These are phyloP conservation scores for Cyclostephanos tholiformis DNA, from an alignment of 108 stramenopile species.

Conservation along the genomic window DNA sequence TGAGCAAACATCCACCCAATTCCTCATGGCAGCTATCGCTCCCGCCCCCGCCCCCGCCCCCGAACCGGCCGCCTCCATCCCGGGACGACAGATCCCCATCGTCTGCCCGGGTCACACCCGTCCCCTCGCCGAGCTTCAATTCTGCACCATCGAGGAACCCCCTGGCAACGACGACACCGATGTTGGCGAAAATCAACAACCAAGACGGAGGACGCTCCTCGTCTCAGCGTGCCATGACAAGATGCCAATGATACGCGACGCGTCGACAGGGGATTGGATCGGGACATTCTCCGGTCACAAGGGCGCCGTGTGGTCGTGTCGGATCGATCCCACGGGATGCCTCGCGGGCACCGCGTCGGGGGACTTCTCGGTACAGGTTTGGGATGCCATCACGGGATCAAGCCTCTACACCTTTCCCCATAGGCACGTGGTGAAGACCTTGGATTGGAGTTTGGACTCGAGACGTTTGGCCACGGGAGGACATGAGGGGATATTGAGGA, in stretches of 20 bases:
- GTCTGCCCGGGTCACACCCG: conserved; percentile 95
- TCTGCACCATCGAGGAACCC: conserved; percentile 52
- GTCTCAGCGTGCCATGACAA: conserved; percentile 88
- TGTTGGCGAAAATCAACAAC: neutral
- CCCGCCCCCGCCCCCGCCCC: conserved; percentile 29
- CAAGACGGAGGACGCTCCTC: conserved; percentile 57
- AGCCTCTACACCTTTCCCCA: conserved; percentile 79
- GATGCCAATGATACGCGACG: conserved; percentile 97
- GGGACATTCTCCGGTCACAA: conserved; percentile 98
- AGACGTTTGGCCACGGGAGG: conserved; percentile 89
- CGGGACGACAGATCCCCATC: conserved; percentile 84
- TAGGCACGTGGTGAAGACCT: conserved; percentile 96
- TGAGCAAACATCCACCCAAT: too few species aligned
- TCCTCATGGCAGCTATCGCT: conserved; percentile 34
- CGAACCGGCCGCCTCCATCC: conserved; percentile 23
- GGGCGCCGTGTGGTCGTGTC: conserved; percentile 99
- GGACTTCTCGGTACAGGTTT: conserved; percentile 85
- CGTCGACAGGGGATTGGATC: conserved; percentile 97
- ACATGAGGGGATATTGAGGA: conserved; percentile 89
- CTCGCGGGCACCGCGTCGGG: conserved; percentile 91
- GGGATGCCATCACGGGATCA: conserved; percentile 90
- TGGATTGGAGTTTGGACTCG: conserved; percentile 88
- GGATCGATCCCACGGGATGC: conserved; percentile 77
- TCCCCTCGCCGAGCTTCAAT: conserved; percentile 88
- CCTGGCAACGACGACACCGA: conserved; percentile 41